phyloP scores from a whole-genome alignment of 2,329 filamentous ascomycete species.

The Calonectria montana region DNA sequence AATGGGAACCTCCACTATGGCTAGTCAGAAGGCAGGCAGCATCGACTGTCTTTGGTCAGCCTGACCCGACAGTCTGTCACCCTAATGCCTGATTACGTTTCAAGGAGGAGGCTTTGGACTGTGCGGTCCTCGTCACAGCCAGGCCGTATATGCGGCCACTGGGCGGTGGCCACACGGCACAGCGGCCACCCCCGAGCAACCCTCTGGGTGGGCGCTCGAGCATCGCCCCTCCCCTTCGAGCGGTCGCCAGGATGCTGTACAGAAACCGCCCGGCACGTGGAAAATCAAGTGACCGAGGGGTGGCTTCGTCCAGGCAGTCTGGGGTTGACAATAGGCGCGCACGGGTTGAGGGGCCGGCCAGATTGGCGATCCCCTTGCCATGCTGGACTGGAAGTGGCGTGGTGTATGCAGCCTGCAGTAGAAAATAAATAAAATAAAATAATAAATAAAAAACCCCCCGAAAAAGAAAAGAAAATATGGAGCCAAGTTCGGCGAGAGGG shows the following conservation, averaged over 20 bases:
- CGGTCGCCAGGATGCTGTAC: background rate
- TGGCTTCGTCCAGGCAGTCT: constrained; percentile 30
- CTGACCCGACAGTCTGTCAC: constrained; percentile 29
- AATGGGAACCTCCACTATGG: background rate
- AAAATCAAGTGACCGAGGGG: constrained; percentile 35
- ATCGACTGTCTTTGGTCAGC: constrained; percentile 13
- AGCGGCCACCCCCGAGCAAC: background rate
- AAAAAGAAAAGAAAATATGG: background rate
- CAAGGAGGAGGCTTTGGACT: constrained; percentile 25
- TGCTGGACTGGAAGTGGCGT: constrained; percentile 20
- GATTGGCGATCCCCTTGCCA: constrained; percentile 36
- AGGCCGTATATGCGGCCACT: constrained; percentile 29
- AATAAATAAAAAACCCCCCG: too few relatives aligned
- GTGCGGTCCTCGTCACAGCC: constrained; percentile 23
- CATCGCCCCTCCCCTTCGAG: background rate
- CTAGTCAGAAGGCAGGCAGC: background rate
- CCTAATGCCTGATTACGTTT: constrained; percentile 19
- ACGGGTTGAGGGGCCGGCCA: constrained; percentile 35
- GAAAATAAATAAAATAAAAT: background rate
- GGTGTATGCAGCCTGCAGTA: constrained; percentile 1
- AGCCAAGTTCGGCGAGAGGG: constrained; percentile 25
- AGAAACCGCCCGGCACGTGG: constrained; percentile 24
- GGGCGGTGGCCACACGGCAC: constrained; percentile 14
- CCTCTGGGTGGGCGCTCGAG: background rate
- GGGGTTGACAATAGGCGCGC: constrained; percentile 28